Evolutionary conservation across 2,329 filamentous ascomycete species (phyloP).

Genomic region (Epichloe typhina): DNA sequence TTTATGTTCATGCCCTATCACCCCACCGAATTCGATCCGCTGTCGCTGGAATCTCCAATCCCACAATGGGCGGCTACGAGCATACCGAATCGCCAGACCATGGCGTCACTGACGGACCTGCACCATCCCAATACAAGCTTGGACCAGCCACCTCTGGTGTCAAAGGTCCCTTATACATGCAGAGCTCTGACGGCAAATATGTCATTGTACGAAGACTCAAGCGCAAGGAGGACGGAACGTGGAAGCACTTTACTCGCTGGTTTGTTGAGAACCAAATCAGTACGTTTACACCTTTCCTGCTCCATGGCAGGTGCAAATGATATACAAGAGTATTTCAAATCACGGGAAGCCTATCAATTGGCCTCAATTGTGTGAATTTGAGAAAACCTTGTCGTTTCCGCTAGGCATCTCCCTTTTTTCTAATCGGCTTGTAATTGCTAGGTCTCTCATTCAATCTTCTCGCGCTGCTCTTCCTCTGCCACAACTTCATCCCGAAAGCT

Average conservation of each 20-base stretch:
- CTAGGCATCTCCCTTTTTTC: conserved; percentile 6
- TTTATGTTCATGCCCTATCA: neutral
- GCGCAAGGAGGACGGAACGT: conserved; percentile 47
- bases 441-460: conserved; percentile 79
- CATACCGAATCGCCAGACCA: conserved; percentile 6
- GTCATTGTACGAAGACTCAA: conserved; percentile 44
- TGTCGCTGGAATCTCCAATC: neutral
- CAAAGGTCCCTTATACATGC: conserved; percentile 43
- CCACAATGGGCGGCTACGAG: conserved; percentile 4
- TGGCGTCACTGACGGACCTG: conserved; percentile 10
- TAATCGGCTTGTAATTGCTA: conserved; percentile 7
- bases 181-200: conserved; percentile 35
- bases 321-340: neutral
- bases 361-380: neutral
- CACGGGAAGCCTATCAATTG: neutral
- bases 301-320: conserved; percentile 3
- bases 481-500: conserved; percentile 70
- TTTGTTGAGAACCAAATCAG: conserved; percentile 70
- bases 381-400: neutral
- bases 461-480: conserved; percentile 67
- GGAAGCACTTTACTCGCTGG: conserved; percentile 51
- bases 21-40: conserved; percentile 2
- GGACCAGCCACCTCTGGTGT: conserved; percentile 6
- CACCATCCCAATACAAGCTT: conserved; percentile 17
- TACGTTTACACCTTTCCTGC: conserved; percentile 29